Evolutionary conservation across 73 alveolate genomes (phyloP).

Genomic region (Paraurostyla sp.): DNA sequence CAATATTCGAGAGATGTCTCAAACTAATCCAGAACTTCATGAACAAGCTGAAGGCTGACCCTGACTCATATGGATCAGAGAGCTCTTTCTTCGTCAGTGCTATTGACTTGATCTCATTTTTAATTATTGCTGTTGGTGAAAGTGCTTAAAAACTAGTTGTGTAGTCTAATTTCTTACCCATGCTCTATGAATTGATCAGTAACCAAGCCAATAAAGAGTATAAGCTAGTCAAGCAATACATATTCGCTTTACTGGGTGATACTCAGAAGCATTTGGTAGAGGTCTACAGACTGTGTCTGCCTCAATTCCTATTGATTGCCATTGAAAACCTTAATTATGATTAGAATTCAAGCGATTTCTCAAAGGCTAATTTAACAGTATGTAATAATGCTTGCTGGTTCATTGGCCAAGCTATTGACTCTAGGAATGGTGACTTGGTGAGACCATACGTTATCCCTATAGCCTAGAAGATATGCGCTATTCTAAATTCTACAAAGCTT

Average conservation of each 20-base stretch:
- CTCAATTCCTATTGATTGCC: constrained; percentile 29
- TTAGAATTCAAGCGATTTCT: background rate
- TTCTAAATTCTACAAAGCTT: constrained; percentile 25
- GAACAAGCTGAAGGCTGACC: background rate
- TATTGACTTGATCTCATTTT: constrained; percentile 40
- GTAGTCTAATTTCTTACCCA: constrained; percentile 33
- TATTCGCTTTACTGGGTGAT: constrained; percentile 57
- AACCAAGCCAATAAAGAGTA: background rate
- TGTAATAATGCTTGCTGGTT: constrained; percentile 77
- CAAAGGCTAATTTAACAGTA: constrained; percentile 16
- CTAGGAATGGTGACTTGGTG: constrained; percentile 28
- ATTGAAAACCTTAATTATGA: constrained; percentile 19
- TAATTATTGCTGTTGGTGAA: constrained; percentile 50
- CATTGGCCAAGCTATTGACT: constrained; percentile 47
- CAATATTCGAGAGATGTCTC: constrained; percentile 64
- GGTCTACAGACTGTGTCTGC: background rate
- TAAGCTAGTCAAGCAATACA: constrained; percentile 30
- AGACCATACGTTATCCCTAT: constrained; percentile 19
- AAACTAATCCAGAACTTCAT: constrained; percentile 52
- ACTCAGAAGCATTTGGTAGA: constrained; percentile 38
- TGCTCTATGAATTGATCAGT: constrained; percentile 25
- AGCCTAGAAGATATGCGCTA: background rate
- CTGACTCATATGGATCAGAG: background rate
- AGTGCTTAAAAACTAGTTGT: constrained; percentile 34
- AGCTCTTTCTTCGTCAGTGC: constrained; percentile 42